Percentiles rank a stretch among this genome's conserved stretches.
Conservation (phyloP, 371 early-diverging fungal genomes). For the Rozella allomycis region DNA sequence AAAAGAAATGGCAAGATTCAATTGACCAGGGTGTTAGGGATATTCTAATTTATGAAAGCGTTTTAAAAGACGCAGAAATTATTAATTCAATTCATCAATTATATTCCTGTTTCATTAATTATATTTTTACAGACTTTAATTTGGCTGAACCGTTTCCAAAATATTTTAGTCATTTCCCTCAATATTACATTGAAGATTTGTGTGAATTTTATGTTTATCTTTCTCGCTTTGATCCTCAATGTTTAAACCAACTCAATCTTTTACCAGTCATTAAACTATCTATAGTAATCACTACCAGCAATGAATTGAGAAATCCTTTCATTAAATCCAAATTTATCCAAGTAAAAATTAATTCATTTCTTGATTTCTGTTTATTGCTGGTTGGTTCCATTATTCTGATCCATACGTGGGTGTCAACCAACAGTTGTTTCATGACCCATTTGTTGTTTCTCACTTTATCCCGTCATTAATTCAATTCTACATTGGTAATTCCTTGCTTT, state of each 20-base stretch:
- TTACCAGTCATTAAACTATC: slow-evolving; percentile 6
- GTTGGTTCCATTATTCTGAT: slow-evolving; percentile 12
- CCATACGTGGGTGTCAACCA: slow-evolving; percentile 10
- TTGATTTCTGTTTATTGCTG: slow-evolving; percentile 35
- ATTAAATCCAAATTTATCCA: background rate
- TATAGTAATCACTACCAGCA: background rate
- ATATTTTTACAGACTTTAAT: slow-evolving; percentile 21
- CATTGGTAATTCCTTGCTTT: slow-evolving; percentile 32
- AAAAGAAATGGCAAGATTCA: background rate
- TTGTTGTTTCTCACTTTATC: slow-evolving; percentile 28
- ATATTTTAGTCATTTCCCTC: slow-evolving; percentile 45
- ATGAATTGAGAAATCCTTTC: background rate
- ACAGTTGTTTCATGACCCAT: no score
- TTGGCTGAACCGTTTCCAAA: slow-evolving; percentile 17
- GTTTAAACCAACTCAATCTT: no score
- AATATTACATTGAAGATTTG: slow-evolving; percentile 76
- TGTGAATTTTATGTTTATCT: slow-evolving; percentile 24
- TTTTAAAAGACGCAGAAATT: slow-evolving; percentile 3
- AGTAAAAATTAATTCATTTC: background rate
- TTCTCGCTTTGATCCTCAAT: no score
- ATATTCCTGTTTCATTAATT: slow-evolving; percentile 16
- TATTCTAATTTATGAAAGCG: background rate
- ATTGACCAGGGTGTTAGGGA: slow-evolving; percentile 7
- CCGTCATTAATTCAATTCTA: slow-evolving; percentile 66
- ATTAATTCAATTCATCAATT: slow-evolving; percentile 10